Base-by-base conservation (phyloP, 2,329 filamentous ascomycete species). In the Exophiala alcalophila region DNA sequence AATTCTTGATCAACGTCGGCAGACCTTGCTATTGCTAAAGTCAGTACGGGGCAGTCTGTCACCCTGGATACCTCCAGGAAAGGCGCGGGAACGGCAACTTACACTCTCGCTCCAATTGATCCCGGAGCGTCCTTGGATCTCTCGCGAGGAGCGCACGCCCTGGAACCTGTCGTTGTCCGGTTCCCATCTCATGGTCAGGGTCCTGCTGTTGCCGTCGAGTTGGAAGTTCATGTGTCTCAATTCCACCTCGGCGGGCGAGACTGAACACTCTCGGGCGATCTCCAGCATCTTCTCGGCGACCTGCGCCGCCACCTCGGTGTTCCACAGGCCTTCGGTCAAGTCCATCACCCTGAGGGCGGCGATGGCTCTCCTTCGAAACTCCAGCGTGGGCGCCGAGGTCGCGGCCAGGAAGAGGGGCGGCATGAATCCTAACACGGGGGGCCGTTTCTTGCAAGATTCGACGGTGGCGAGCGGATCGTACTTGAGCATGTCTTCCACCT, bases 401-500 rank as follows among this genome's bases (percentile, higher is more conserved):
- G 40, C 44, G 5, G 31, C 40, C 3, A 48, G 18, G 24, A 51
- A 48, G 10, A 48, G 11, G 2, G 49, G 44, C 3, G 44, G 33
- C 4, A 51, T 48, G 40, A 48, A 36, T n/a, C 47, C 43, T 8
- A 47, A 23, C 11, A 12, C 26, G 12, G 27, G 25, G 11, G 25
- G 33, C n/a, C 11, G 27, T 12, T 38, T 37, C n/a, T 28, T 34
- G 10, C 34, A 19, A n/a, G 20, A 30, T n/a, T 40, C 32, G 10
- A 21, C 25, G 15, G 36, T 36, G 23, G 33, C 23, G 9, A 31
- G 38, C 4, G 32, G 21, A 23, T 39, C 32, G 28, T 42, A 32
- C 6, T 23, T 36, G 26, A 50, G 20, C 5, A 50, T 39, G 23
- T 51, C 44, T 32, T 51, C 44, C 7, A 51, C 29, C 33, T 51